Conservation (phyloP, 2,329 filamentous ascomycete genomes). For the Coniochaeta prunicola region DNA sequence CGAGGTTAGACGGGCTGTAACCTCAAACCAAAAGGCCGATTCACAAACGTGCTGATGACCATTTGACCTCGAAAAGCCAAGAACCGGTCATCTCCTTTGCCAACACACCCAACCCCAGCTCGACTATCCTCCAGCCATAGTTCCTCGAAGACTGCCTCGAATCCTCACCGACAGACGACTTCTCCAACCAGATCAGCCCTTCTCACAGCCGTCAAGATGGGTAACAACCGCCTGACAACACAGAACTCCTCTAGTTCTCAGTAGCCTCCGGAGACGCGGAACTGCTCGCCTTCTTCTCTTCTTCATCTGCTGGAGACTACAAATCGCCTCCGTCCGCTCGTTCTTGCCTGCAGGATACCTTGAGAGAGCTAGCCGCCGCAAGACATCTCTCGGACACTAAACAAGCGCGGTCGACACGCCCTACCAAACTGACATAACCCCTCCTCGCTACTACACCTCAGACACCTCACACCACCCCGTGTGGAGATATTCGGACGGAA, state of each 20-base stretch:
- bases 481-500: neutral
- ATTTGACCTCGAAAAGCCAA: neutral
- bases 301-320: neutral
- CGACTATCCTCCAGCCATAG: neutral
- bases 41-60: neutral
- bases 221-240: neutral
- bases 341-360: neutral
- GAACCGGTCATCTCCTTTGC: neutral
- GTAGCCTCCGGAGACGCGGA: neutral
- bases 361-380: neutral
- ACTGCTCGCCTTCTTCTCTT: neutral
- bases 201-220: neutral
- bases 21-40: neutral
- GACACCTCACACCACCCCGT: neutral
- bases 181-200: neutral
- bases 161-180: neutral
- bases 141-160: neutral
- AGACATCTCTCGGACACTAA: neutral
- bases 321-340: neutral
- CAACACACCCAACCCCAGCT: neutral
- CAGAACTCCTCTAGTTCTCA: neutral
- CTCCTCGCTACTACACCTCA: neutral
- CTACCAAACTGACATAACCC: neutral
- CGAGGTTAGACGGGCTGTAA: neutral
- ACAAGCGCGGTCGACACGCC: neutral